A percentile compares a stretch with the other conserved stretches of the same genome.
phyloP scores from a whole-genome alignment of 805 yeast species.

The Cyberlindnera mycetangii region DNA sequence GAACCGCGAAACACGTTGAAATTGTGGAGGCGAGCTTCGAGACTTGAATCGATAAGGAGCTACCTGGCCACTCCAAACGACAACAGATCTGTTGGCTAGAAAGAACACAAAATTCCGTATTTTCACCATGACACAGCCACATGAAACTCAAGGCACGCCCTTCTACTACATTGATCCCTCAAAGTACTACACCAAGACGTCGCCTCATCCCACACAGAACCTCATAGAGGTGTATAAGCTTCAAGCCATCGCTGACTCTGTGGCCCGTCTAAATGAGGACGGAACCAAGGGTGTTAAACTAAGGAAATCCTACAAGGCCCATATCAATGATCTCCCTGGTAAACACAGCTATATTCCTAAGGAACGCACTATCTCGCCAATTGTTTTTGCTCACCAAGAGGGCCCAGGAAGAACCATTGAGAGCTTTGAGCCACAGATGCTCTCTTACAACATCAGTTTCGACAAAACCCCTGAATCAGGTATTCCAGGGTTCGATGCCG shows the following conservation, averaged over 20 bases:
- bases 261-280: constrained; percentile 83
- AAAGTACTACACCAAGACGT: constrained; percentile 33
- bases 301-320: constrained; percentile 92
- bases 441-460: constrained; percentile 51
- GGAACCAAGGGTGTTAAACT: constrained; percentile 91
- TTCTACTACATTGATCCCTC: constrained; percentile 40
- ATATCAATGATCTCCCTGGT: constrained; percentile 82
- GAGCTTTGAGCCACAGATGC: constrained; percentile 46
- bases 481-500: constrained; percentile 71
- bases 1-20: neutral
- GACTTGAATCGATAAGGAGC: neutral
- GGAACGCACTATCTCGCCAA: constrained; percentile 36
- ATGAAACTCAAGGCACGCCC: constrained; percentile 19
- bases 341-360: constrained; percentile 61
- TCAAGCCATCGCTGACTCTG: constrained; percentile 64
- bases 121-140: constrained; percentile 17
- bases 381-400: constrained; percentile 33
- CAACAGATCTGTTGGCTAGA: too few species aligned
- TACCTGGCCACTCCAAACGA: neutral
- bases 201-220: constrained; percentile 73
- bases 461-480: constrained; percentile 67
- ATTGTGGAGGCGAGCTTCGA: neutral
- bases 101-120: too few species aligned
- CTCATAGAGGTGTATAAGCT: constrained; percentile 68
- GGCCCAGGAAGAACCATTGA: constrained; percentile 44